Conservation (phyloP, 1,284 basidiomycete genomes). For the Megacollybia platyphylla region DNA sequence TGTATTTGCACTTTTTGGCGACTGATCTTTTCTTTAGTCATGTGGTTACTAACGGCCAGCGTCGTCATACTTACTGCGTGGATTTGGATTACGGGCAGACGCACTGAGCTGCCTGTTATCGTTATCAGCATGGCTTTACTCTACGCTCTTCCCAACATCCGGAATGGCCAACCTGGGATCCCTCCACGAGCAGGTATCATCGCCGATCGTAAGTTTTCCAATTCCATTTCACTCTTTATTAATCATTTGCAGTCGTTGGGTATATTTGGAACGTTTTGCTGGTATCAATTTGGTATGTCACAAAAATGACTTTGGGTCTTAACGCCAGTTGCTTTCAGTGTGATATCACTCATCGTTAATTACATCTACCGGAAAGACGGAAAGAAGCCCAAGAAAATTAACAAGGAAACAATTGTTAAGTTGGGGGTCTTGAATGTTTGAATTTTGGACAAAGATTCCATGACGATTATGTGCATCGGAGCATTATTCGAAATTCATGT, state of each 20-base stretch:
- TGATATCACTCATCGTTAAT: conserved; percentile 4
- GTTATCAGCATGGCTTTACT: conserved; percentile 5
- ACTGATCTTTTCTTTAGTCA: conserved; percentile 2
- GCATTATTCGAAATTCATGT: no score
- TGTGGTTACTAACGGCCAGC: conserved; percentile 6
- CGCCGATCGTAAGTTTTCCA: conserved; percentile 3
- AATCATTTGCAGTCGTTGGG: background rate
- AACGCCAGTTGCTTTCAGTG: background rate
- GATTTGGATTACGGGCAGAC: conserved; percentile 3
- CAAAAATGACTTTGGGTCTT: background rate
- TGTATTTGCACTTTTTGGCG: background rate
- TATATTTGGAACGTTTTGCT: background rate
- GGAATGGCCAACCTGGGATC: conserved; percentile 7
- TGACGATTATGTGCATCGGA: no score
- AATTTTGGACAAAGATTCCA: no score
- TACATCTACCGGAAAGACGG: conserved; percentile 5
- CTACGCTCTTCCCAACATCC: conserved; percentile 5
- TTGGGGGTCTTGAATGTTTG: no score
- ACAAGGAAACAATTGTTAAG: no score
- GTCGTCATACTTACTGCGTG: conserved; percentile 7
- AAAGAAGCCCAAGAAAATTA: background rate
- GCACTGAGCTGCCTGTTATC: conserved; percentile 4
- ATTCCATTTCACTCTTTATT: background rate
- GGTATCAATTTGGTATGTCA: background rate
- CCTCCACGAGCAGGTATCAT: conserved; percentile 4